phyloP scores from a whole-genome alignment of 1,284 basidiomycete genomes.

The Microbotryum scabiosae region DNA sequence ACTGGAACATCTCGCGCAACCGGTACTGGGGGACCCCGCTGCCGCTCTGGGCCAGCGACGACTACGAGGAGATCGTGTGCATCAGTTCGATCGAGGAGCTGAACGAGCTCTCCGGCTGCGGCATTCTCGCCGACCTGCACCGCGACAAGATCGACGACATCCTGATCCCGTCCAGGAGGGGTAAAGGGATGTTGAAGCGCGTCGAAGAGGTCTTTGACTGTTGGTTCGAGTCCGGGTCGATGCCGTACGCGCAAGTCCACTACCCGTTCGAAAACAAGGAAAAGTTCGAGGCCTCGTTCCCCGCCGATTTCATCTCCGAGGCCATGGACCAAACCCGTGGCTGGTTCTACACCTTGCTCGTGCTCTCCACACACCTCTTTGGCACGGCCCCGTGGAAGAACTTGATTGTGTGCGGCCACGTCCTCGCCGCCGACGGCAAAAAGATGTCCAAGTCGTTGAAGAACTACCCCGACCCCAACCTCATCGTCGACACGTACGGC shows the following conservation, averaged over 20 bases:
- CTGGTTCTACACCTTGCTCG: constrained; percentile 99
- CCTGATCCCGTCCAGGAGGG: constrained; percentile 85
- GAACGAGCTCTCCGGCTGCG: constrained; percentile 75
- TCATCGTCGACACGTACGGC: constrained; percentile 85
- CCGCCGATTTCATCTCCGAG: constrained; percentile 97
- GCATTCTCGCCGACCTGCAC: constrained; percentile 84
- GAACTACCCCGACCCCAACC: constrained; percentile 96
- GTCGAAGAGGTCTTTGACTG: constrained; percentile 98
- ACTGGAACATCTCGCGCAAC: constrained; percentile 99
- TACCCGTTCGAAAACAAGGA: constrained; percentile 98
- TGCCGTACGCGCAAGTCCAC: constrained; percentile 97
- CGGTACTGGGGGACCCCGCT: constrained; percentile 99
- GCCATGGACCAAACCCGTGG: constrained; percentile 62
- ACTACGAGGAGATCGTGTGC: constrained; percentile 84
- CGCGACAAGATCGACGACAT: constrained; percentile 91
- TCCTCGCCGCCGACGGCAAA: constrained; percentile 93
- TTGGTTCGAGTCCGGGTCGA: constrained; percentile 99
- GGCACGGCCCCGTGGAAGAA: constrained; percentile 96
- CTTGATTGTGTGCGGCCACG: constrained; percentile 89
- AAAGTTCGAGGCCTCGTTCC: constrained; percentile 67
- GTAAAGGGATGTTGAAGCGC: constrained; percentile 78
- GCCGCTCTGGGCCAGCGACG: constrained; percentile 91
- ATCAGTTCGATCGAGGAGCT: constrained; percentile 83
- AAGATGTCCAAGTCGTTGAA: constrained; percentile 99
- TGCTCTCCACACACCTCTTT: constrained; percentile 90